Evolutionary conservation across 1,284 basidiomycete species (phyloP), one percentile per base, ranked within the genome.

Genomic region (Schizophyllum commune): DNA sequence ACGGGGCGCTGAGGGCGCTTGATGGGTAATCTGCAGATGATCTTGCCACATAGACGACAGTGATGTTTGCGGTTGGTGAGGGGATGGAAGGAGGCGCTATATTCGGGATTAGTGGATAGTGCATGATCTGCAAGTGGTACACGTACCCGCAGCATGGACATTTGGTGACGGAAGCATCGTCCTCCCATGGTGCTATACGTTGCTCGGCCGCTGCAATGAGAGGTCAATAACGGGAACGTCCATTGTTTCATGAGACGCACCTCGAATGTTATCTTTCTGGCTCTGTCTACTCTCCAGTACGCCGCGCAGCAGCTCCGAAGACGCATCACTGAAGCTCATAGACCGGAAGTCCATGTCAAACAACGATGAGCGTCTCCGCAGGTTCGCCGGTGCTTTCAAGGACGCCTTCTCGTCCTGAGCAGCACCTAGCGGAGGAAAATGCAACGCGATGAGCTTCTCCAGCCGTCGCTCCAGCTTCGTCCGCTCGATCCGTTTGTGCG

Each of bases 51-150:
- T 5, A 98, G 78, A 8, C 97, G 87, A 73, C 96, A 99, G 71
- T 99, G 96, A 68, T 99, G 96, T 75, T 97, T 97, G 17, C 96
- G 86, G 63, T 94, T 96, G 0, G 92, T 92, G 1, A 99, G 75
- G 1, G 92, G 88, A 68, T 92, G 89, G 71, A 99, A 99, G 0
- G 88, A 83, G 0, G 92, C 82, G 34, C 89, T 91, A 63, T 19
- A 32, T 17, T 54, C 20, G 53, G 51, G 55, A 63, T 47, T 39
- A 32, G 47, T 52, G 47, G 55, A 52, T 47, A 53, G 39, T 27
- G 62, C 27, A 61, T 8, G 47, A 19, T 62, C 1, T 15, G 21
- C 21, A 15, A 57, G 20, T 20, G 8, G 19, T 61, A 15, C 15
- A 81, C 90, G 71, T 71, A 93, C 92, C 75, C 73, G 84, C 96